phyloP scores from a whole-genome alignment of 192 early-diverging fungal species.

The Backusella morwellensis region DNA sequence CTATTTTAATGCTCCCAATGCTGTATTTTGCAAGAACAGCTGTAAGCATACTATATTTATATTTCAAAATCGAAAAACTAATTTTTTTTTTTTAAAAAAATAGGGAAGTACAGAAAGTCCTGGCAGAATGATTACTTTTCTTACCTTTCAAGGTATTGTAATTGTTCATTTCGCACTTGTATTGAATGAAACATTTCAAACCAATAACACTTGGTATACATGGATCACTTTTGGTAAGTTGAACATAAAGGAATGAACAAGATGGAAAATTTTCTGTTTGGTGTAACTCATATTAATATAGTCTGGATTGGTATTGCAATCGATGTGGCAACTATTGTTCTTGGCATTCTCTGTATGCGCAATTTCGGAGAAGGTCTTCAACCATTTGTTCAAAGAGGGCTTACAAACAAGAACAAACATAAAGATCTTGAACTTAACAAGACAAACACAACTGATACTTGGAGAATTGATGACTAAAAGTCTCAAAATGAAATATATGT shows the following conservation, averaged over 20 bases:
- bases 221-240: constrained; percentile 39
- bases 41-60: constrained; percentile 21
- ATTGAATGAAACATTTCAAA: constrained; percentile 20
- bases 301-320: constrained; percentile 23
- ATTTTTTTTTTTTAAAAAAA: not conserved
- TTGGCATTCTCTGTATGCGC: constrained; percentile 28
- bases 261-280: not conserved
- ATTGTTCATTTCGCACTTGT: constrained; percentile 34
- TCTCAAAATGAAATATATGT: not conserved
- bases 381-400: constrained; percentile 33
- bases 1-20: constrained; percentile 35
- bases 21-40: constrained; percentile 33
- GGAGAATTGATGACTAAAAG: constrained; percentile 30
- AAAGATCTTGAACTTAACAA: constrained; percentile 22
- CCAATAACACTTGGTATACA: constrained; percentile 34
- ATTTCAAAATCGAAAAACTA: not conserved
- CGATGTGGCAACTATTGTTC: constrained; percentile 15
- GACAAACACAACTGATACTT: constrained; percentile 17
- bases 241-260: not conserved
- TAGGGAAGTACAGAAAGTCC: constrained; percentile 34
- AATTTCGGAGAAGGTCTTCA: constrained; percentile 36
- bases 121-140: constrained; percentile 30
- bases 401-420: constrained; percentile 10
- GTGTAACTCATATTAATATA: not conserved
- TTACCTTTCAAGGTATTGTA: constrained; percentile 33